Evolutionary conservation across 805 yeast species (phyloP).

Genomic region (Myxozyma neotropica): DNA sequence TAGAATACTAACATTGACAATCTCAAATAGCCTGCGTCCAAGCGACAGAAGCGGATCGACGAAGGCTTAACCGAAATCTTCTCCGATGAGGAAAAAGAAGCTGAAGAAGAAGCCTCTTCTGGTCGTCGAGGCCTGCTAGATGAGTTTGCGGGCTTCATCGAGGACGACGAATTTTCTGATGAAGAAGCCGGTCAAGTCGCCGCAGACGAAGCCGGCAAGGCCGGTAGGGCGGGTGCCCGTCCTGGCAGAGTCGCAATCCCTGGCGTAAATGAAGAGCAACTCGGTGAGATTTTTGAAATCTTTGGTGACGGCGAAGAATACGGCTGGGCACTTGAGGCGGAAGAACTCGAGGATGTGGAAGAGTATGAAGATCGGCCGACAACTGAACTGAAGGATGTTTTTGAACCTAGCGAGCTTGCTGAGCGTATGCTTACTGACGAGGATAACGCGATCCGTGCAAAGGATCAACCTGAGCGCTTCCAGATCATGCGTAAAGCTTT

Average conservation of each 20-base stretch:
- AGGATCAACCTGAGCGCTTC: constrained; percentile 90
- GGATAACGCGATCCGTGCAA: constrained; percentile 82
- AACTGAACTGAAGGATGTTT: constrained; percentile 70
- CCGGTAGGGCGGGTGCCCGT: constrained; percentile 3
- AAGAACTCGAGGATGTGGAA: constrained; percentile 57
- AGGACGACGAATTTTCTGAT: constrained; percentile 93
- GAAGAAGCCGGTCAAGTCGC: constrained; percentile 58
- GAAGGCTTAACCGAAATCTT: constrained; percentile 67
- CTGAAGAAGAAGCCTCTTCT: constrained; percentile 36
- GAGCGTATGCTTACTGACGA: constrained; percentile 89
- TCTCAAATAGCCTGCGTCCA: constrained; percentile 32
- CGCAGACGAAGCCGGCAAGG: constrained; percentile 8
- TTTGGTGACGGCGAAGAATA: constrained; percentile 97
- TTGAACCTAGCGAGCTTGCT: constrained; percentile 90
- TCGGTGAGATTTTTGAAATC: constrained; percentile 90
- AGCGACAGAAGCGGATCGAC: constrained; percentile 45
- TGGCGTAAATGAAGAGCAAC: constrained; percentile 81
- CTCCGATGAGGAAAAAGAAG: constrained; percentile 52
- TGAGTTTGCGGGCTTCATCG: constrained; percentile 95
- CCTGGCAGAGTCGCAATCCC: constrained; percentile 38
- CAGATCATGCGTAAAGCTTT: constrained; percentile 74
- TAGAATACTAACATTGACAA: not conserved
- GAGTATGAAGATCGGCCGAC: constrained; percentile 41
- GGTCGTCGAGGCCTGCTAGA: constrained; percentile 51
- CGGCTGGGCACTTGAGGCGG: constrained; percentile 97